Percentiles rank a stretch among this genome's conserved stretches.
These are phyloP conservation scores for Hypoxylon lenormandii DNA, from an alignment of 495 filamentous ascomycete genomes.

Conservation along the genomic window DNA sequence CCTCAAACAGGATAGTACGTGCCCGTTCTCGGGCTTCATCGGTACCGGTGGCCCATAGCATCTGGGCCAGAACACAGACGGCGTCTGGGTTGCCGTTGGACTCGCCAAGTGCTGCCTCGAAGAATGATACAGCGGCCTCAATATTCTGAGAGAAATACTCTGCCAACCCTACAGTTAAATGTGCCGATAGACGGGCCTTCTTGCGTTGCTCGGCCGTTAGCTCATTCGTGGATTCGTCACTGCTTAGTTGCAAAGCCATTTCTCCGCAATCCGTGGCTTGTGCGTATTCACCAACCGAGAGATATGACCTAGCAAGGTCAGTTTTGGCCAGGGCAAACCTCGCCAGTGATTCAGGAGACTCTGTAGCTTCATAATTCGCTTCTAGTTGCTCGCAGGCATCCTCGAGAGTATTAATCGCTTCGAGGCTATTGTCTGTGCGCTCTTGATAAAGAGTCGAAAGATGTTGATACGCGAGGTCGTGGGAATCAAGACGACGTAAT, in stretches of 20 bases:
- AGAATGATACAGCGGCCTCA: conserved; percentile 77
- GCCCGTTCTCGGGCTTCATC: conserved; percentile 79
- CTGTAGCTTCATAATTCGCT: conserved; percentile 82
- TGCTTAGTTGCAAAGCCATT: conserved; percentile 76
- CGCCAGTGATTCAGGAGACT: conserved; percentile 76
- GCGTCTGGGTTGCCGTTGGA: conserved; percentile 82
- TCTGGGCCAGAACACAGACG: conserved; percentile 85
- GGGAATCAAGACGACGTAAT: conserved; percentile 73
- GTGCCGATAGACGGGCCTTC: conserved; percentile 81
- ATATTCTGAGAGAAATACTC: conserved; percentile 74
- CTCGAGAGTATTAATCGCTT: conserved; percentile 74
- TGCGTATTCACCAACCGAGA: conserved; percentile 73
- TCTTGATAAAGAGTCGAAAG: conserved; percentile 84
- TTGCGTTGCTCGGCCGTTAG: conserved; percentile 65
- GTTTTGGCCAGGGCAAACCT: conserved; percentile 85
- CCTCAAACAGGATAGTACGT: conserved; percentile 80
- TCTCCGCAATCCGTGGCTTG: conserved; percentile 78
- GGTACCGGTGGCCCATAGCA: conserved; percentile 89
- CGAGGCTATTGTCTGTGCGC: conserved; percentile 72
- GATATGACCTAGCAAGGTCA: conserved; percentile 81
- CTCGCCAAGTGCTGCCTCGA: conserved; percentile 83
- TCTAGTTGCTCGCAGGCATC: conserved; percentile 76
- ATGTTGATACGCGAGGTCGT: conserved; percentile 77
- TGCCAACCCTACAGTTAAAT: conserved; percentile 86
- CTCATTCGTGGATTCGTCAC: conserved; percentile 67